Evolutionary conservation across 345 rosid genomes (phyloP).

Genomic region (Corchorus olitorius): DNA sequence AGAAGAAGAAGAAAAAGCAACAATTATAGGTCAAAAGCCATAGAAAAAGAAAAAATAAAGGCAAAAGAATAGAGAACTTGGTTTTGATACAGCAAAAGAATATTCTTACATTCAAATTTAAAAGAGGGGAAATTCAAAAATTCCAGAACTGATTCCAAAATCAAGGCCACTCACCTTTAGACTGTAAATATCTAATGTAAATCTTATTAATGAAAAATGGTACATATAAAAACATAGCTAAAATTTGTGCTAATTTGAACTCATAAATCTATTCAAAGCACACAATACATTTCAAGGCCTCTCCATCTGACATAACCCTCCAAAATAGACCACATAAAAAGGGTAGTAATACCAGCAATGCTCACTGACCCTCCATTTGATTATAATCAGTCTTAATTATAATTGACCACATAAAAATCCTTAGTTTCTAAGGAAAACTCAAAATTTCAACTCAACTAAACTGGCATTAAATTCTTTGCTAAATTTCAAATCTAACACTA

Average conservation of each 20-base stretch:
- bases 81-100: conserved; percentile 23
- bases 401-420: neutral
- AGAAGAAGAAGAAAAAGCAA: neutral
- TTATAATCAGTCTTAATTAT: neutral
- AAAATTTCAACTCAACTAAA: neutral
- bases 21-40: conserved; percentile 21
- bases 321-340: neutral
- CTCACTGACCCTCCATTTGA: conserved; percentile 6
- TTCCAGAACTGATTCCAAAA: neutral
- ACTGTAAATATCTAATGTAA: neutral
- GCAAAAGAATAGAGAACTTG: conserved; percentile 1
- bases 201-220: neutral
- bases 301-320: neutral
- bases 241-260: neutral
- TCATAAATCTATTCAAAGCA: neutral
- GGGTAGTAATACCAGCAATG: neutral
- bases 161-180: neutral
- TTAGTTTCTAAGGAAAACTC: neutral
- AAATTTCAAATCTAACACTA: conserved; percentile 20
- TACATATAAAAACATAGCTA: neutral
- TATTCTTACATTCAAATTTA: conserved; percentile 6
- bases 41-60: neutral
- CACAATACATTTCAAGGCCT: neutral
- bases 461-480: neutral
- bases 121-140: neutral